These are phyloP conservation scores for Exophiala lecanii-corni DNA, from an alignment of 2,329 filamentous ascomycete genomes.

Conservation along the genomic window DNA sequence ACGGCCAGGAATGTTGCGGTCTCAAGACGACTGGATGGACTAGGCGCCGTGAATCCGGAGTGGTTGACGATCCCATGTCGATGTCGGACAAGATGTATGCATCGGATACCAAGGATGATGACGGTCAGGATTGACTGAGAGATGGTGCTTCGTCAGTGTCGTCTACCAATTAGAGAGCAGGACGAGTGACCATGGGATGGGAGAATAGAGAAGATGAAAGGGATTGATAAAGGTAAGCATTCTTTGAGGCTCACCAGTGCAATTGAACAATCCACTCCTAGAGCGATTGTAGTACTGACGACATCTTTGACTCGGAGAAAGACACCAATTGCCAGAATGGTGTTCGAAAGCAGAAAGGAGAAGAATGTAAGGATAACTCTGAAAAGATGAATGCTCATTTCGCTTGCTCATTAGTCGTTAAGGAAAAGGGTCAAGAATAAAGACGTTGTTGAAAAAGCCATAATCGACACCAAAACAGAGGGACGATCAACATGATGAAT, in stretches of 20 bases:
- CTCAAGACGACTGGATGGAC: constrained; percentile 6
- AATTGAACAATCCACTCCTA: constrained; percentile 16
- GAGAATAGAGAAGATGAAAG: too few relatives aligned
- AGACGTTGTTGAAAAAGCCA: too few relatives aligned
- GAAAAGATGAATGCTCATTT: constrained; percentile 4
- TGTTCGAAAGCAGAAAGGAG: constrained; percentile 9
- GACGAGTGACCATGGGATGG: too few relatives aligned
- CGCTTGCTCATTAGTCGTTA: background rate
- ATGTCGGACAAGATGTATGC: constrained; percentile 12
- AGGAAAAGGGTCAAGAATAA: too few relatives aligned
- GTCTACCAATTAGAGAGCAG: too few relatives aligned
- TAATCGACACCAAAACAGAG: too few relatives aligned
- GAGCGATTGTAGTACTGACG: constrained; percentile 13
- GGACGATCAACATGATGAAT: too few relatives aligned
- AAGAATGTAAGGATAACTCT: constrained; percentile 5
- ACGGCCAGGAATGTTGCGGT: constrained; percentile 4
- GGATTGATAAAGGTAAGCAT: too few relatives aligned
- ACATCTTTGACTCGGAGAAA: constrained; percentile 10
- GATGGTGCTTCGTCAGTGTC: too few relatives aligned
- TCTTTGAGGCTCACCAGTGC: constrained; percentile 18
- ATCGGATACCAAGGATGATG: constrained; percentile 7
- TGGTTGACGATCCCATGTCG: background rate
- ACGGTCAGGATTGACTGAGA: constrained; percentile 15
- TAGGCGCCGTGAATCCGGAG: background rate
- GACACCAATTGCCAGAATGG: constrained; percentile 9